phyloP scores from a whole-genome alignment of 202 grass and related monocot genomes.

The Musa balbisiana region DNA sequence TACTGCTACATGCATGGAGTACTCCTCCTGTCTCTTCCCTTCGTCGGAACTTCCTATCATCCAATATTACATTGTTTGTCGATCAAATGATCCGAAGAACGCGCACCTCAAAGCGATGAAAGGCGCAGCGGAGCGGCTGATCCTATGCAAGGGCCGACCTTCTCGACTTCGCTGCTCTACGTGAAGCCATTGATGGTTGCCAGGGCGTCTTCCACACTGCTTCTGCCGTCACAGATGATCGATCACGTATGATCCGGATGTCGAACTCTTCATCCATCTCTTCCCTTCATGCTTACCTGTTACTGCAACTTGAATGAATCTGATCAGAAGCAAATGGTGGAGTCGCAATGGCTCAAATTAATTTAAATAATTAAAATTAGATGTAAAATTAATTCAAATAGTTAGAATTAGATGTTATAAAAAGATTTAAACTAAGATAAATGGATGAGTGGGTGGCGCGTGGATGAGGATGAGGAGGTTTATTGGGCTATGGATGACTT shows the following conservation, averaged over 20 bases:
- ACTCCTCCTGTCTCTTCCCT: too few species aligned
- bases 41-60: too few species aligned
- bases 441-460: too few species aligned
- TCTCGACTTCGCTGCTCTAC: slow-evolving; percentile 58
- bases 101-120: slow-evolving; percentile 58
- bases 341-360: slow-evolving; percentile 72
- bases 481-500: too few species aligned
- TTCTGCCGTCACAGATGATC: slow-evolving; percentile 63
- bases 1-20: neutral
- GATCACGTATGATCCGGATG: slow-evolving; percentile 34
- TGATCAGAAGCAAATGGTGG: slow-evolving; percentile 56
- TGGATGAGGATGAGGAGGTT: too few species aligned
- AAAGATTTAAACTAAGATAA: too few species aligned
- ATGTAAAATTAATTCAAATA: too few species aligned
- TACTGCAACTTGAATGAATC: too few species aligned
- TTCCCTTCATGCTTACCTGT: too few species aligned
- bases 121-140: slow-evolving; percentile 58
- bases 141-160: slow-evolving; percentile 64
- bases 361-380: too few species aligned
- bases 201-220: slow-evolving; percentile 88
- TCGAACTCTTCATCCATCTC: too few species aligned
- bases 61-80: neutral
- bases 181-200: slow-evolving; percentile 57
- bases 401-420: too few species aligned
- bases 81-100: slow-evolving; percentile 70